A percentile compares a stretch with the other conserved stretches of the same genome.
Conservation (phyloP, 805 yeast species). For the Wickerhamiella azymoides region DNA sequence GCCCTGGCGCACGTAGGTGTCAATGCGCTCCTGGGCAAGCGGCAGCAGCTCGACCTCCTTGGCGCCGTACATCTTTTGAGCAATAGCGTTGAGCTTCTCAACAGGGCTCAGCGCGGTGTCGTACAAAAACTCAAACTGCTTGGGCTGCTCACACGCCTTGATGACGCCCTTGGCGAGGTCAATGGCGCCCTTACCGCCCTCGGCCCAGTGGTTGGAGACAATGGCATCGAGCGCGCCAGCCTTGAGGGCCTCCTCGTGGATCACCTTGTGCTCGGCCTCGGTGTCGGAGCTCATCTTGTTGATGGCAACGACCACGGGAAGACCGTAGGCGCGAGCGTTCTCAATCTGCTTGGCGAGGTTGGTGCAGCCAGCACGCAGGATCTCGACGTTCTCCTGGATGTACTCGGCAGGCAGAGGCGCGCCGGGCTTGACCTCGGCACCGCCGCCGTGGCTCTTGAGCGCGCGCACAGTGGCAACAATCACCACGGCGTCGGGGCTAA, state of each 20-base stretch:
- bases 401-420: slow-evolving; percentile 72
- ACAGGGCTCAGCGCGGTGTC: slow-evolving; percentile 60
- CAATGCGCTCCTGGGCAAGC: slow-evolving; percentile 68
- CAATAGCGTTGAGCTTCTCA: slow-evolving; percentile 65
- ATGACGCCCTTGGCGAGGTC: slow-evolving; percentile 74
- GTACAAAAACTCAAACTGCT: slow-evolving; percentile 49
- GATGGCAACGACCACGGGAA: slow-evolving; percentile 90
- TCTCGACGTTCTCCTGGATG: slow-evolving; percentile 64
- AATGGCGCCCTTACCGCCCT: slow-evolving; percentile 87
- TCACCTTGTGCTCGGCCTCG: slow-evolving; percentile 61
- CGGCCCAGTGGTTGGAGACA: slow-evolving; percentile 85
- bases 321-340: slow-evolving; percentile 71
- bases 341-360: slow-evolving; percentile 82
- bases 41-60: slow-evolving; percentile 67
- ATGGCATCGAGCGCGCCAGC: slow-evolving; percentile 95
- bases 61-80: slow-evolving; percentile 88
- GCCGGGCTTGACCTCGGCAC: slow-evolving; percentile 93
- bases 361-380: slow-evolving; percentile 65
- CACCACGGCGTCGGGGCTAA: slow-evolving; percentile 78
- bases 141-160: slow-evolving; percentile 35
- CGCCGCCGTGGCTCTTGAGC: slow-evolving; percentile 94
- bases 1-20: slow-evolving; percentile 72
- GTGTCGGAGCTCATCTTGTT: slow-evolving; percentile 78
- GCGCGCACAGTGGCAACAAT: slow-evolving; percentile 95
- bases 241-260: slow-evolving; percentile 61